These are phyloP conservation scores for Phyllosticta citribraziliensis DNA, from an alignment of 2,329 filamentous ascomycete species.

Conservation along the genomic window DNA sequence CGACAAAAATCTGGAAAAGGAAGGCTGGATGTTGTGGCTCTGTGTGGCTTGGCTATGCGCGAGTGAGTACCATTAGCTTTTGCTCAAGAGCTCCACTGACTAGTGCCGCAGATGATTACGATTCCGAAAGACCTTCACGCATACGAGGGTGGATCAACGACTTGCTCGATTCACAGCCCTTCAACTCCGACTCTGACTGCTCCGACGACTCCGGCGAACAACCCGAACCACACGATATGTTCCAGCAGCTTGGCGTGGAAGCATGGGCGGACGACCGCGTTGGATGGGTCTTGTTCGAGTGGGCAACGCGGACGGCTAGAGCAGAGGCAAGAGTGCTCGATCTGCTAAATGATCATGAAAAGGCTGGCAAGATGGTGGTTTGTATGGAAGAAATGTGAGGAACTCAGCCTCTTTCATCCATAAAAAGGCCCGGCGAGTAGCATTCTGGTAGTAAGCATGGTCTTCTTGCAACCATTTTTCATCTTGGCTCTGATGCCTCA, in stretches of 20 bases:
- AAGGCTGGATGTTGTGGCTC: slow-evolving; percentile 6
- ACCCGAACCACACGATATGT: neutral
- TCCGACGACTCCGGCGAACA: neutral
- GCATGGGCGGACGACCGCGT: neutral
- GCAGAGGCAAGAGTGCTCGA: slow-evolving; percentile 7
- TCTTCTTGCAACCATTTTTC: neutral
- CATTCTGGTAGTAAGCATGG: neutral
- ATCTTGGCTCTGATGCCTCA: neutral
- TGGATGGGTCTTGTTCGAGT: neutral
- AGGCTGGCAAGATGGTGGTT: slow-evolving; percentile 1
- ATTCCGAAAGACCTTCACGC: neutral
- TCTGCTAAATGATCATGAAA: neutral
- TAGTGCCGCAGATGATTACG: neutral
- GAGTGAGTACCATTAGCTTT: neutral
- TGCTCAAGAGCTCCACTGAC: neutral
- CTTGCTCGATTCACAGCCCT: neutral
- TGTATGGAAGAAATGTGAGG: neutral
- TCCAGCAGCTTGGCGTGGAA: neutral
- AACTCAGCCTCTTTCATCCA: neutral
- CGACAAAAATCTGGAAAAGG: neutral
- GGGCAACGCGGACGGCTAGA: neutral
- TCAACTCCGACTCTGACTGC: neutral
- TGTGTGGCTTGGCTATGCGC: slow-evolving; percentile 1
- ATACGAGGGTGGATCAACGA: neutral
- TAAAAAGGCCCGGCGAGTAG: neutral